Evolutionary conservation across 2,329 filamentous ascomycete genomes (phyloP).

Genomic region (Aspergillus neoniger): DNA sequence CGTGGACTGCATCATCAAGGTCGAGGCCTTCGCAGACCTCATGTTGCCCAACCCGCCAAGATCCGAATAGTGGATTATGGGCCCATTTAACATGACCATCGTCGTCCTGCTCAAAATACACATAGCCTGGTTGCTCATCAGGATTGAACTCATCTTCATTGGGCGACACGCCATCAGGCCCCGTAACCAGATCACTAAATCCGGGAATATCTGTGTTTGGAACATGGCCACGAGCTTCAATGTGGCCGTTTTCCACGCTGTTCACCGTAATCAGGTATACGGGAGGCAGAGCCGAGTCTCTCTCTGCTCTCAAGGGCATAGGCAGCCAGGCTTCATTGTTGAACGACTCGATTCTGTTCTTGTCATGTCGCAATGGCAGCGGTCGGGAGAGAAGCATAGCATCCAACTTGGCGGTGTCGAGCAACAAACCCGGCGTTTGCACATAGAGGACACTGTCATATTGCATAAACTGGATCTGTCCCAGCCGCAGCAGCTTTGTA

Average conservation of each 20-base stretch:
- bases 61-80: slow-evolving; percentile 37
- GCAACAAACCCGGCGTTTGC: slow-evolving; percentile 43
- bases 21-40: slow-evolving; percentile 43
- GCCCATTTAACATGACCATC: slow-evolving; percentile 36
- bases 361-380: slow-evolving; percentile 36
- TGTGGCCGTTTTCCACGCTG: slow-evolving; percentile 32
- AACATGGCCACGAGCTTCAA: slow-evolving; percentile 43
- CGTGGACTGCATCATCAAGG: slow-evolving; percentile 28
- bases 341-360: slow-evolving; percentile 36
- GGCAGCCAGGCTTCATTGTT: slow-evolving; percentile 43
- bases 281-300: slow-evolving; percentile 34
- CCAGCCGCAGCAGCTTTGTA: slow-evolving; percentile 40
- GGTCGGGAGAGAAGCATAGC: slow-evolving; percentile 38
- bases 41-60: slow-evolving; percentile 40
- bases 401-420: slow-evolving; percentile 43
- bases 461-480: slow-evolving; percentile 43
- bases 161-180: slow-evolving; percentile 24
- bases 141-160: slow-evolving; percentile 10
- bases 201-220: slow-evolving; percentile 36
- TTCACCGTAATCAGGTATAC: slow-evolving; percentile 43
- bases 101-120: slow-evolving; percentile 42
- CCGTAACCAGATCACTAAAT: slow-evolving; percentile 35
- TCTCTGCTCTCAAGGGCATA: slow-evolving; percentile 37
- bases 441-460: slow-evolving; percentile 49
- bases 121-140: slow-evolving; percentile 36